A percentile compares a stretch with the other conserved stretches of the same genome.
Conservation (phyloP, 495 filamentous ascomycete genomes). For the Podospora appendiculata region DNA sequence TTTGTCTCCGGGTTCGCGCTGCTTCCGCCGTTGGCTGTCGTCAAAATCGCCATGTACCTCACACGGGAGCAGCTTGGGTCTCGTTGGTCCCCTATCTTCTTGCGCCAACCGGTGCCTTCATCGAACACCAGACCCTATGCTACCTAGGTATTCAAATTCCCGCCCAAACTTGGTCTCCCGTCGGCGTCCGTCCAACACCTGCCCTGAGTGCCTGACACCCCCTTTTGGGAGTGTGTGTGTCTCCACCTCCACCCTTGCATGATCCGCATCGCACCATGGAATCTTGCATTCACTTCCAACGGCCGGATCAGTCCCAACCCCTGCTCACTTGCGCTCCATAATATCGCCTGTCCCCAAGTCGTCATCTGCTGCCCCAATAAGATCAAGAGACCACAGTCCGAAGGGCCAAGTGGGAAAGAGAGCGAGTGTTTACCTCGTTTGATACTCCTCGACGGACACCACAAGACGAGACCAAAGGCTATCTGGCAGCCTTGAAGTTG, state of each 20-base stretch:
- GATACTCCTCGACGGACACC: neutral
- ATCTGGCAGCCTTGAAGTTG: neutral
- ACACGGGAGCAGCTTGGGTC: too few species aligned
- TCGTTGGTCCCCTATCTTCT: neutral
- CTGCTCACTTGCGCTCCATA: conserved; percentile 13
- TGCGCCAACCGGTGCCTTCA: conserved; percentile 3
- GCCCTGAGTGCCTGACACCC: conserved; percentile 5
- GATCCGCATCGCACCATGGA: conserved; percentile 24
- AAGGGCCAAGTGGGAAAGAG: neutral
- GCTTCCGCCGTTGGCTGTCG: neutral
- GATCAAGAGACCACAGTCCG: conserved; percentile 5
- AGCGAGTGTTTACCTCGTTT: neutral
- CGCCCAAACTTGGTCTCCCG: conserved; percentile 7
- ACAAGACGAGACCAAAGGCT: neutral
- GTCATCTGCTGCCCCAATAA: conserved; percentile 8
- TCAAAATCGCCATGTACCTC: neutral
- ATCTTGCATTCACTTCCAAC: conserved; percentile 26
- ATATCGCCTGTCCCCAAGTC: conserved; percentile 3
- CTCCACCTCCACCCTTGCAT: conserved; percentile 26
- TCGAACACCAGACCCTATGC: neutral
- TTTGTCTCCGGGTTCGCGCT: neutral
- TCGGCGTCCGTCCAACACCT: conserved; percentile 13
- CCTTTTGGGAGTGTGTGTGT: conserved; percentile 8
- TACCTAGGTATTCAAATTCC: neutral
- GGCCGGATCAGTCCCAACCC: conserved; percentile 15